A percentile compares a stretch with the other conserved stretches of the same genome.
phyloP scores from a whole-genome alignment of 306 rosid species.

The Lotus japonicus region DNA sequence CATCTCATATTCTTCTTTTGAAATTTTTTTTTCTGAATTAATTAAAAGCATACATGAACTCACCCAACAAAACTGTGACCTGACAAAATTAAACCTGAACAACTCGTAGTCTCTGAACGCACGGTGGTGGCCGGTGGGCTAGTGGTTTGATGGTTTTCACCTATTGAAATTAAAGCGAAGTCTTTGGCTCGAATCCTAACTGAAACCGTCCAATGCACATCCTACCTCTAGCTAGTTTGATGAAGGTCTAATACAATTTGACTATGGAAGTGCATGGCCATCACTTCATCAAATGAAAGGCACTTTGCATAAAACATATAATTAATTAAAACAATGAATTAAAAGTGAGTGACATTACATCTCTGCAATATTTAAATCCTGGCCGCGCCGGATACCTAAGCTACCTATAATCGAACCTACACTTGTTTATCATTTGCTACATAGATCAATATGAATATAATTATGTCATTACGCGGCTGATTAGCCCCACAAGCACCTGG shows the following conservation, averaged over 20 bases:
- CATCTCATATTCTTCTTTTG: too few relatives aligned
- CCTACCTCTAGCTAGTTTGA: slow-evolving; percentile 24
- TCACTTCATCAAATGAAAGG: slow-evolving; percentile 12
- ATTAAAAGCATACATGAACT: too few relatives aligned
- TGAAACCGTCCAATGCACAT: background rate
- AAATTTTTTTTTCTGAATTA: too few relatives aligned
- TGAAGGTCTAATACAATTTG: slow-evolving; percentile 19
- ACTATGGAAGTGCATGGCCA: background rate
- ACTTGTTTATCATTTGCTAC: slow-evolving; percentile 13
- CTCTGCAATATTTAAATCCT: slow-evolving; percentile 28
- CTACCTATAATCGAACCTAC: slow-evolving; percentile 24
- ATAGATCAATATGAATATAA: background rate
- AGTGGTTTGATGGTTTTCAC: too few relatives aligned
- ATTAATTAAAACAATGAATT: slow-evolving; percentile 22
- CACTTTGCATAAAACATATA: slow-evolving; percentile 17
- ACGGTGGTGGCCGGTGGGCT: too few relatives aligned
- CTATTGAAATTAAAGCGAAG: too few relatives aligned
- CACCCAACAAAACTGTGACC: too few relatives aligned
- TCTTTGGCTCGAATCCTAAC: too few relatives aligned
- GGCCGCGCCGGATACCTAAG: slow-evolving; percentile 31
- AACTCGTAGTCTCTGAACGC: too few relatives aligned
- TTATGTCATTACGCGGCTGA: background rate
- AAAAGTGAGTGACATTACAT: slow-evolving; percentile 25
- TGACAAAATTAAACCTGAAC: too few relatives aligned
- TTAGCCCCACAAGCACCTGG: slow-evolving; percentile 17